phyloP scores from a whole-genome alignment of 805 yeast species.

The Saturnispora sanitii region DNA sequence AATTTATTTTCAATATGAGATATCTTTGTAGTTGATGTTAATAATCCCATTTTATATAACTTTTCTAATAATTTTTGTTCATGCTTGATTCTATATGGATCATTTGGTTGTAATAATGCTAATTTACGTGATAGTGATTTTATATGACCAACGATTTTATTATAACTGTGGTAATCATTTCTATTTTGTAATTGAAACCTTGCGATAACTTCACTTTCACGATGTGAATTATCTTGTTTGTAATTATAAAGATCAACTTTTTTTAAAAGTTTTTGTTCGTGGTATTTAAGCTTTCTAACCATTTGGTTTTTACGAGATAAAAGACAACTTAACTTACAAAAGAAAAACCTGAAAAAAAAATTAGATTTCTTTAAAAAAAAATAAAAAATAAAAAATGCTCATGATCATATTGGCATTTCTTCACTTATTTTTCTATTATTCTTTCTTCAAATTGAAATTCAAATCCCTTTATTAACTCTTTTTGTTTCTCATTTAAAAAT shows the following conservation, averaged over 20 bases:
- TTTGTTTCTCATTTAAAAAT: neutral
- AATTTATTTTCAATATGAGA: slow-evolving; percentile 87
- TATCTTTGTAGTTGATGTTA: slow-evolving; percentile 81
- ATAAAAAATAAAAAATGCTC: neutral
- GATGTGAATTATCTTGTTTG: slow-evolving; percentile 92
- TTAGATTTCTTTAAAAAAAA: neutral
- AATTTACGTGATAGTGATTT: slow-evolving; percentile 80
- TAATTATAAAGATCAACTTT: slow-evolving; percentile 96
- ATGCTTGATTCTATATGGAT: slow-evolving; percentile 78
- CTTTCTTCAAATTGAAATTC: slow-evolving; percentile 1
- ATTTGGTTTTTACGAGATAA: slow-evolving; percentile 22
- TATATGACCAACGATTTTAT: slow-evolving; percentile 84
- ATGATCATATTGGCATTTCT: too few species aligned
- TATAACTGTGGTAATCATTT: slow-evolving; percentile 92
- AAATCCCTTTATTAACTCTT: neutral
- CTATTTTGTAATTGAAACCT: slow-evolving; percentile 89
- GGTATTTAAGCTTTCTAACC: slow-evolving; percentile 88
- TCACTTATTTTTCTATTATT: too few species aligned
- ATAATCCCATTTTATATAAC: slow-evolving; percentile 77
- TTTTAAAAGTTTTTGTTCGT: slow-evolving; percentile 87
- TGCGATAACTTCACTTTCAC: slow-evolving; percentile 95
- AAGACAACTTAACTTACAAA: too few species aligned
- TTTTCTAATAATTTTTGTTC: slow-evolving; percentile 84
- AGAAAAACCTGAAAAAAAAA: neutral
- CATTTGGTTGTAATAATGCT: slow-evolving; percentile 76